Conservation (phyloP, 129 eudicot species). For the Sambucus nigra region DNA sequence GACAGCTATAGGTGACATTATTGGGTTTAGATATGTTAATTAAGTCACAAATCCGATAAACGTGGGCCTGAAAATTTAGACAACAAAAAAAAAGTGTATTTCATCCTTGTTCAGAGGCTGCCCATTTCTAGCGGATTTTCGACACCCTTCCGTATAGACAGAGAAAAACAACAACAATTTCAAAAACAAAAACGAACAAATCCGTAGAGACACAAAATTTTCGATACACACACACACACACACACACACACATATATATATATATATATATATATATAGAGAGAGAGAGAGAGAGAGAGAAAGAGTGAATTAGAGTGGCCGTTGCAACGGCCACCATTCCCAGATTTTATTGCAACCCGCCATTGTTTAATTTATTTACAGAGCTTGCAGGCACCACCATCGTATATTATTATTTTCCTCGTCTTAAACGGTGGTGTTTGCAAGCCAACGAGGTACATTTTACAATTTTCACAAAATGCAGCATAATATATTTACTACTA, state of each 20-base stretch:
- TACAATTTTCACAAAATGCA: conserved; percentile 27
- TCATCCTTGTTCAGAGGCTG: conserved; percentile 14
- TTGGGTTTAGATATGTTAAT: no score
- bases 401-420: neutral
- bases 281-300: conserved; percentile 14
- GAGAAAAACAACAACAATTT: neutral
- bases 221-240: neutral
- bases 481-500: conserved; percentile 27
- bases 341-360: neutral
- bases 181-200: neutral
- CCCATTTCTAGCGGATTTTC: conserved; percentile 22
- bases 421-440: conserved; percentile 19
- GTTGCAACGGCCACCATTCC: conserved; percentile 7
- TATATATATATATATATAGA: neutral
- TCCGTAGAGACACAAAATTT: neutral
- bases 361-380: neutral
- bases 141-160: conserved; percentile 2
- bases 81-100: no score
- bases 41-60: no score
- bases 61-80: no score
- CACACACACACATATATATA: neutral
- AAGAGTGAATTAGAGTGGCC: conserved; percentile 1
- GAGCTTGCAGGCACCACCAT: conserved; percentile 27
- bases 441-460: conserved; percentile 8
- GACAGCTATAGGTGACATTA: no score